Base-by-base conservation (phyloP, 2,329 filamentous ascomycete genomes). In the Rutstroemia sp. region DNA sequence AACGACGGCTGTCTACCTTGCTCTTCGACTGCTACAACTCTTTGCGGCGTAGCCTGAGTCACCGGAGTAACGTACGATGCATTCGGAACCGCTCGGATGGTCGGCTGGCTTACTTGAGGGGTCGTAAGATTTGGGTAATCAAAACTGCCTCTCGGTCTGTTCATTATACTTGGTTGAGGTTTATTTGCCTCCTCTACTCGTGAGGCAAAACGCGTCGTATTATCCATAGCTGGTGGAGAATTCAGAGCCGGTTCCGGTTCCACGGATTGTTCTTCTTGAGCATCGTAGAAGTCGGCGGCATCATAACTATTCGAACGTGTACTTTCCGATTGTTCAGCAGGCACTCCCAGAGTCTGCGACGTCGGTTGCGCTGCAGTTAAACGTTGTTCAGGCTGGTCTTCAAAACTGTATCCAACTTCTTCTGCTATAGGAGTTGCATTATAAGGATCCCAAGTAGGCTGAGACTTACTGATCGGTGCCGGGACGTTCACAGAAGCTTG, bases 391-490 rank as follows among this genome's bases (percentile, higher is more conserved):
- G 61, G 50, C 17, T 40, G 53, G 3, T 61, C 57, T 6, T 60
- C 67, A 30, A 71, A 67, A 48, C 67, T 71, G 27, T 19, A 23
- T 10, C 62, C 66, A 17, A 67, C 66, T 61, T 74, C 71, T 60
- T 75, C 70, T 46, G 69, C 64, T 44, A 74, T 66, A n/a, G 70
- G 69, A 46, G 70, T 67, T 8, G 66, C 67, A 49, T 67, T 67
- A 44, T 64, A 69, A 6, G 69, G 68, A 61, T 73, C 67, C 67
- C 68, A 70, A 45, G 68, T 67, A 14, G 69, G 69, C 54, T 69
- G 71, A 39, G 65, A 60, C 61, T 73, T 71, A 51, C 67, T 65
- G 34, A 71, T 70, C 27, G 70, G 68, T n/a, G 65, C 62, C 17
- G 68, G 64, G 7, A 58, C 48, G n/a, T 51, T 56, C 34, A 44